Evolutionary conservation across 2,329 filamentous ascomycete genomes (phyloP).

Genomic region (Hypoxylon sp.): DNA sequence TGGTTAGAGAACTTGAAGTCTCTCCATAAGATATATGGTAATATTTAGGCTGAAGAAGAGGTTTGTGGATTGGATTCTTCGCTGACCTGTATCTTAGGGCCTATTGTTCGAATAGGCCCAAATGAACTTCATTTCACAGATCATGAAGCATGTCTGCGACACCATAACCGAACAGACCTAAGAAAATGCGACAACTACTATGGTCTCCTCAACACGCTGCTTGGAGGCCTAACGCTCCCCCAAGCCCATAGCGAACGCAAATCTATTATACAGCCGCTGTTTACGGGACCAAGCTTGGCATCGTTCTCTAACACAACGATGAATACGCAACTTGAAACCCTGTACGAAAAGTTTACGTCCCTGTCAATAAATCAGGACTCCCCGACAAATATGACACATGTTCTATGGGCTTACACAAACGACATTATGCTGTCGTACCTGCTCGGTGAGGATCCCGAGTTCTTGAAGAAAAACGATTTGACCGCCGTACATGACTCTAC

Average conservation of each 20-base stretch:
- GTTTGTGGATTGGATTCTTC: neutral
- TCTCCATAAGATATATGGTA: slow-evolving; percentile 9
- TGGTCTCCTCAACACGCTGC: neutral
- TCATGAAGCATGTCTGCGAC: slow-evolving; percentile 10
- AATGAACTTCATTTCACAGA: slow-evolving; percentile 19
- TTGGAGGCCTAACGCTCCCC: slow-evolving; percentile 5
- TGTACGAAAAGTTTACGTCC: slow-evolving; percentile 9
- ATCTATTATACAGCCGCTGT: slow-evolving; percentile 6
- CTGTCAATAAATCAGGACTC: neutral
- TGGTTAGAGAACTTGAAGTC: slow-evolving; percentile 9
- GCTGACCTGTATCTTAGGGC: slow-evolving; percentile 3
- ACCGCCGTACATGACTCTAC: slow-evolving; percentile 11
- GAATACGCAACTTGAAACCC: slow-evolving; percentile 5
- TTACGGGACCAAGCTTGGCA: slow-evolving; percentile 4
- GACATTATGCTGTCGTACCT: slow-evolving; percentile 11
- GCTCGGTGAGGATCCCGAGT: slow-evolving; percentile 6
- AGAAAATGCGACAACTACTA: slow-evolving; percentile 14
- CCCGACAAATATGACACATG: slow-evolving; percentile 3
- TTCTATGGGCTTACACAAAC: slow-evolving; percentile 19
- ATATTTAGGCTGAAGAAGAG: neutral
- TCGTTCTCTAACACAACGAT: slow-evolving; percentile 8
- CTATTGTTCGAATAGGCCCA: slow-evolving; percentile 17
- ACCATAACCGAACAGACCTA: slow-evolving; percentile 9
- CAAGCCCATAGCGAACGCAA: slow-evolving; percentile 14
- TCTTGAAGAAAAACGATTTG: slow-evolving; percentile 1